These are phyloP conservation scores for Paradendryphiella salina DNA, from an alignment of 2,329 filamentous ascomycete species.

Conservation along the genomic window DNA sequence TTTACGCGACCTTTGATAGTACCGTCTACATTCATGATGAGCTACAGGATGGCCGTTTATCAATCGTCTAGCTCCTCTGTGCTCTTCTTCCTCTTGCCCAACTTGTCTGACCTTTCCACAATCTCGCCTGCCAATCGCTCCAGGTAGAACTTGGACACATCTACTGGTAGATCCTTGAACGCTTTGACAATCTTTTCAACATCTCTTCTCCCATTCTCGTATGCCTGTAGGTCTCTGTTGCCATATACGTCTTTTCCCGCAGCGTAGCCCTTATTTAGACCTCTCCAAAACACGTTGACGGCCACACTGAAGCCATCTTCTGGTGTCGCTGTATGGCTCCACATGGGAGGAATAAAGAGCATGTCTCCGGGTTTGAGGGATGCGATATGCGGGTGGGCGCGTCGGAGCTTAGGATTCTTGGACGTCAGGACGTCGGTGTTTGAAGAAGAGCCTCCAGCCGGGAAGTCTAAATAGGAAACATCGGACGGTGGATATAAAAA, in stretches of 20 bases:
- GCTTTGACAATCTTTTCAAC: slow-evolving; percentile 66
- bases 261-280: slow-evolving; percentile 68
- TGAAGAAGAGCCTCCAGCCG: slow-evolving; percentile 78
- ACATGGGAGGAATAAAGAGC: slow-evolving; percentile 79
- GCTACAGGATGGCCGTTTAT: neutral
- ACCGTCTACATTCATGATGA: neutral
- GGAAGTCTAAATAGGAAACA: slow-evolving; percentile 69
- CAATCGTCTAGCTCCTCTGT: neutral
- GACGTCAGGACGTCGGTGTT: slow-evolving; percentile 68
- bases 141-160: slow-evolving; percentile 75
- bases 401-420: slow-evolving; percentile 24
- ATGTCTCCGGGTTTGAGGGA: slow-evolving; percentile 71
- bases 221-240: slow-evolving; percentile 80
- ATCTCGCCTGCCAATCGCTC: slow-evolving; percentile 72
- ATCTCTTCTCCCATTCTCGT: slow-evolving; percentile 78
- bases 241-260: slow-evolving; percentile 82
- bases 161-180: slow-evolving; percentile 67
- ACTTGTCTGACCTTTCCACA: slow-evolving; percentile 38
- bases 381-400: slow-evolving; percentile 67
- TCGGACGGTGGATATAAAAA: slow-evolving; percentile 79
- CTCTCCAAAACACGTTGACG: slow-evolving; percentile 88
- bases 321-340: slow-evolving; percentile 74
- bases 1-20: too few relatives aligned
- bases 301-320: slow-evolving; percentile 65
- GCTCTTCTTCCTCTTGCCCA: slow-evolving; percentile 16